Percentiles rank a stretch among this genome's conserved stretches.
Conservation (phyloP, 2,329 filamentous ascomycete species). For the Claviceps quebecensis region DNA sequence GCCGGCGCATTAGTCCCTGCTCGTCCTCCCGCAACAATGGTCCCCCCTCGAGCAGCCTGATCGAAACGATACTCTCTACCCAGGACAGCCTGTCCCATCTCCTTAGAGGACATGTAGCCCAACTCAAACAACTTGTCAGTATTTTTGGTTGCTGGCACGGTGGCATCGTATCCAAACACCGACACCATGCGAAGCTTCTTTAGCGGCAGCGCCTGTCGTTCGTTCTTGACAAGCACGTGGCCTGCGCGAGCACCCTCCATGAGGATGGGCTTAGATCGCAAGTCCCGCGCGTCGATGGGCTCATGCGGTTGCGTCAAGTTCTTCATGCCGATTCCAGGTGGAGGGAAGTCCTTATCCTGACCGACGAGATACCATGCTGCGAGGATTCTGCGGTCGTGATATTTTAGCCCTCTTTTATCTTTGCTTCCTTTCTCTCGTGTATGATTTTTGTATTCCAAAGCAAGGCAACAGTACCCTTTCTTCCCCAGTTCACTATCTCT, state of each 20-base stretch:
- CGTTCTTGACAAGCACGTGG: constrained; percentile 69
- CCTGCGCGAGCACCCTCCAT: constrained; percentile 43
- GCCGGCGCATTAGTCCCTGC: constrained; percentile 36
- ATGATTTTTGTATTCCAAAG: too few species aligned
- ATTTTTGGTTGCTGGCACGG: constrained; percentile 31
- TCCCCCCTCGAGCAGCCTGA: constrained; percentile 36
- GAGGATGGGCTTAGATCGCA: constrained; percentile 27
- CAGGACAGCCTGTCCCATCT: constrained; percentile 30
- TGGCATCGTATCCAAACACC: constrained; percentile 52
- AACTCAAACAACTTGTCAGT: constrained; percentile 29
- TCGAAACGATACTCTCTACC: constrained; percentile 30
- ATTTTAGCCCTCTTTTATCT: background rate
- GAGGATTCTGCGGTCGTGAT: constrained; percentile 36
- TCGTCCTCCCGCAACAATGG: constrained; percentile 36
- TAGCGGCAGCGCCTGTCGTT: constrained; percentile 46
- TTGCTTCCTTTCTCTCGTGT: background rate
- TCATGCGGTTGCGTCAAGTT: constrained; percentile 37
- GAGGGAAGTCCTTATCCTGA: constrained; percentile 31
- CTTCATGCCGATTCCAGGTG: constrained; percentile 41
- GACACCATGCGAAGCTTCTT: constrained; percentile 39
- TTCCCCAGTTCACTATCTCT: too few species aligned
- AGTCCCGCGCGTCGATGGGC: constrained; percentile 34
- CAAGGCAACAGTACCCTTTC: background rate
- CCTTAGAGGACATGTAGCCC: constrained; percentile 31
- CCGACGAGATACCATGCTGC: constrained; percentile 44